Evolutionary conservation across 176 grass and related monocot genomes (phyloP).

Genomic region (Luzula sylvatica): DNA sequence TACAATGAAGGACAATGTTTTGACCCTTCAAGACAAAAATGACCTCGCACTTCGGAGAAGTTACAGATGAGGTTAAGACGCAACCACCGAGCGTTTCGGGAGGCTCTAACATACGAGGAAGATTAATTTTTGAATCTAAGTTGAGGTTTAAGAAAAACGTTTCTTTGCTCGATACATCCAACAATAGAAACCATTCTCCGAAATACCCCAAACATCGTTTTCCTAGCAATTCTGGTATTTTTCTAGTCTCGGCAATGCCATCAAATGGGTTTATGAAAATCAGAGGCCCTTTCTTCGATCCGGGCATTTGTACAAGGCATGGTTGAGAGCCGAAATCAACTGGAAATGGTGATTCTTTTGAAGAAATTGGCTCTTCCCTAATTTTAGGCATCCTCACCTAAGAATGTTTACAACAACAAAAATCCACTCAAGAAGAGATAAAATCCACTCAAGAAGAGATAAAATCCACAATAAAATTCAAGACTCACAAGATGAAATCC

Average conservation of each 20-base stretch:
- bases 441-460: too few species aligned
- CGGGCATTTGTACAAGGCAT: constrained; percentile 1
- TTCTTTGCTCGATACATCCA: background rate
- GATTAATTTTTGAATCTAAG: background rate
- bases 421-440: too few species aligned
- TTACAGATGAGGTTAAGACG: constrained; percentile 6
- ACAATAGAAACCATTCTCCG: constrained; percentile 6
- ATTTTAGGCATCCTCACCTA: background rate
- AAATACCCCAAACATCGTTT: background rate
- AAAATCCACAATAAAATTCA: too few species aligned
- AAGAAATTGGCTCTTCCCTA: background rate
- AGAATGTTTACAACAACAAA: background rate
- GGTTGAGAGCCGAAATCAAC: constrained; percentile 7
- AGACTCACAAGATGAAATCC: too few species aligned
- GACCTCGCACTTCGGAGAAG: background rate
- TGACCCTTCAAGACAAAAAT: background rate
- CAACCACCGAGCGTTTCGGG: background rate
- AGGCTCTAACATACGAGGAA: background rate
- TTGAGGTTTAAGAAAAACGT: constrained; percentile 8
- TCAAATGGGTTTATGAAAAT: constrained; percentile 8
- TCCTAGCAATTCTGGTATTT: constrained; percentile 1
- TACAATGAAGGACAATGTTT: constrained; percentile 6
- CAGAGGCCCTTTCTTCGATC: background rate
- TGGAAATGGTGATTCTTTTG: background rate
- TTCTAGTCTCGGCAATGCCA: background rate